A percentile compares a stretch with the other conserved stretches of the same genome.
These are phyloP conservation scores for Microthlaspi erraticum DNA, from an alignment of 345 rosid species.

Conservation along the genomic window DNA sequence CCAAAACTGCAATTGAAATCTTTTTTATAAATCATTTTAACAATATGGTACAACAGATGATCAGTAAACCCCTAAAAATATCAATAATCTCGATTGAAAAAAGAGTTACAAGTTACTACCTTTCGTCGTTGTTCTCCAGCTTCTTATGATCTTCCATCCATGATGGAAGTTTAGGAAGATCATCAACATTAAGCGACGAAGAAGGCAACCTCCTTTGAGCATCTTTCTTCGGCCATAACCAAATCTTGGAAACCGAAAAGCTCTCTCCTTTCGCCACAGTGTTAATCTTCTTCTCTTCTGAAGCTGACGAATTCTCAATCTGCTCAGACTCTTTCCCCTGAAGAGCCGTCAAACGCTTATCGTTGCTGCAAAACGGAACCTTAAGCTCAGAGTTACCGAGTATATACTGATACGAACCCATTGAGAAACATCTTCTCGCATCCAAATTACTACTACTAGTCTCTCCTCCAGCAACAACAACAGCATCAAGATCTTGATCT, in stretches of 20 bases:
- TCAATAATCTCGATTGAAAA: conserved; percentile 4
- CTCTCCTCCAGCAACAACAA: conserved; percentile 63
- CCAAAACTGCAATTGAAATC: conserved; percentile 6
- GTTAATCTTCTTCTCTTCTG: conserved; percentile 64
- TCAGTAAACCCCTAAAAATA: conserved; percentile 31
- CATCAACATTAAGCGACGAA: conserved; percentile 57
- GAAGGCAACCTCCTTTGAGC: conserved; percentile 57
- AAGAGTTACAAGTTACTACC: conserved; percentile 35
- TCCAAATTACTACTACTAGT: conserved; percentile 83
- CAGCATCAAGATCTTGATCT: conserved; percentile 11
- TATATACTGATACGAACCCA: conserved; percentile 88
- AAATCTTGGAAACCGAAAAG: conserved; percentile 83
- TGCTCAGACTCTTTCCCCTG: conserved; percentile 41
- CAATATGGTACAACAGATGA: conserved; percentile 44
- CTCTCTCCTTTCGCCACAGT: conserved; percentile 77
- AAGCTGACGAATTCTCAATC: conserved; percentile 46
- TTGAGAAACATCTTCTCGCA: conserved; percentile 83
- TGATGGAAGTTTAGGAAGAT: conserved; percentile 71
- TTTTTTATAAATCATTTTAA: conserved; percentile 31
- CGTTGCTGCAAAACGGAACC: conserved; percentile 53
- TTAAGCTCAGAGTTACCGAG: conserved; percentile 68
- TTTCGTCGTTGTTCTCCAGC: conserved; percentile 40
- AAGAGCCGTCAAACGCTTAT: conserved; percentile 24
- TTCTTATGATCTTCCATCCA: conserved; percentile 63
- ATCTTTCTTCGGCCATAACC: conserved; percentile 87